These are phyloP conservation scores for Hypholoma sublateritium DNA, from an alignment of 768 basidiomycete genomes.

Conservation along the genomic window DNA sequence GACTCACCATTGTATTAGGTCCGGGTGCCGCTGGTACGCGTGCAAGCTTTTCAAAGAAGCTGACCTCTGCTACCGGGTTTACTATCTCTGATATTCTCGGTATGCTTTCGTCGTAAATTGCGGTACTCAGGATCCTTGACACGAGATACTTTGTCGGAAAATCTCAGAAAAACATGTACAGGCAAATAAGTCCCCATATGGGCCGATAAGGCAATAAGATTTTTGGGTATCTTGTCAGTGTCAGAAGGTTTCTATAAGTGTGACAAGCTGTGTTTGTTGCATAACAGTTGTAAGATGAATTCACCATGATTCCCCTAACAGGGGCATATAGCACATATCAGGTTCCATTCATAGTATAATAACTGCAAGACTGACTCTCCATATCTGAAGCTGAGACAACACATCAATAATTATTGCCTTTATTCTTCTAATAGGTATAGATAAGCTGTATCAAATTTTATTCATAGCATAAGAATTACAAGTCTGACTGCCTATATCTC, in stretches of 20 bases:
- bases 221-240: neutral
- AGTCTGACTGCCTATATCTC: too few relatives aligned
- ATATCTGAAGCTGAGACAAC: too few relatives aligned
- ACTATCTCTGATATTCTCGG: conserved; percentile 10
- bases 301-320: too few relatives aligned
- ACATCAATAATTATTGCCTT: too few relatives aligned
- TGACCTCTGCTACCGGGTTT: neutral
- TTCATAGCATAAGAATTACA: too few relatives aligned
- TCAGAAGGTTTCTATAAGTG: neutral
- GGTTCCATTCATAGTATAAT: too few relatives aligned
- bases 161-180: neutral
- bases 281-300: too few relatives aligned
- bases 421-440: too few relatives aligned
- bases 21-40: conserved; percentile 6
- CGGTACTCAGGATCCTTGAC: neutral
- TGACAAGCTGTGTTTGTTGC: too few relatives aligned
- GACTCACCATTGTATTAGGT: neutral
- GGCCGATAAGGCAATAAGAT: neutral
- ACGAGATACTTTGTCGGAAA: neutral
- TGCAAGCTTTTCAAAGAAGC: conserved; percentile 5
- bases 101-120: neutral
- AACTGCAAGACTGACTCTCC: too few relatives aligned
- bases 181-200: neutral
- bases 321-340: too few relatives aligned
- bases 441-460: too few relatives aligned